These are phyloP conservation scores for Nidula microcarpa DNA, from an alignment of 768 basidiomycete genomes.

Conservation along the genomic window DNA sequence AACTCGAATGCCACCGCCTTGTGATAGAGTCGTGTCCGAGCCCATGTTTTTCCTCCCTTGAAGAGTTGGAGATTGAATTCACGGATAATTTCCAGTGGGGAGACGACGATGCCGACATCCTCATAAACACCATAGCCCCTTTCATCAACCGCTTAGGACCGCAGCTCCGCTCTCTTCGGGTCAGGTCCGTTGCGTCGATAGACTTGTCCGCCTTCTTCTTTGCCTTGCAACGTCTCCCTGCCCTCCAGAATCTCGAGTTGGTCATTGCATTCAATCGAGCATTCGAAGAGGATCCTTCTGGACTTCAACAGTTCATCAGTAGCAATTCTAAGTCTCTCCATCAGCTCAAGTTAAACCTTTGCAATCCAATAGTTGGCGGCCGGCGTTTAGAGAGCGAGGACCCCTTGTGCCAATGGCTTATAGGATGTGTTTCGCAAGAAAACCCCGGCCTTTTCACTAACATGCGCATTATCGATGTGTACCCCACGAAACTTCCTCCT, in stretches of 20 bases:
- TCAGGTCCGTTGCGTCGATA: conserved; percentile 36
- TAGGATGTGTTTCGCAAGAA: conserved; percentile 17
- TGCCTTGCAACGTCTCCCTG: conserved; percentile 24
- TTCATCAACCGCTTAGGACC: conserved; percentile 34
- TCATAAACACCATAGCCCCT: conserved; percentile 30
- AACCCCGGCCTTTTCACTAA: conserved; percentile 22
- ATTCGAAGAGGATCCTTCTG: conserved; percentile 28
- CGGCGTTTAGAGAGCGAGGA: conserved; percentile 24
- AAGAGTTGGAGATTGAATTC: conserved; percentile 35
- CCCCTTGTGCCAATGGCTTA: conserved; percentile 30
- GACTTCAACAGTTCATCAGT: conserved; percentile 28
- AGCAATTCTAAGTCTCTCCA: conserved; percentile 24
- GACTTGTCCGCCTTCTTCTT: conserved; percentile 39
- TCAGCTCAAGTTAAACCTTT: conserved; percentile 31
- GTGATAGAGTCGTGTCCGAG: conserved; percentile 27
- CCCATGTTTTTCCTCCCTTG: conserved; percentile 23
- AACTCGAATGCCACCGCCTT: conserved; percentile 28
- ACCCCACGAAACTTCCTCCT: conserved; percentile 28
- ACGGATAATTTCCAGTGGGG: conserved; percentile 23
- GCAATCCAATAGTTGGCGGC: conserved; percentile 29
- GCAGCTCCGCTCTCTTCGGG: conserved; percentile 27
- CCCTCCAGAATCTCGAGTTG: conserved; percentile 26
- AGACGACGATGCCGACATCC: conserved; percentile 14
- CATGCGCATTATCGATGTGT: conserved; percentile 32
- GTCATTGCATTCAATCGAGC: conserved; percentile 37